Evolutionary conservation across 2,329 filamentous ascomycete genomes (phyloP).

Genomic region (Acrodontium crateriforme): DNA sequence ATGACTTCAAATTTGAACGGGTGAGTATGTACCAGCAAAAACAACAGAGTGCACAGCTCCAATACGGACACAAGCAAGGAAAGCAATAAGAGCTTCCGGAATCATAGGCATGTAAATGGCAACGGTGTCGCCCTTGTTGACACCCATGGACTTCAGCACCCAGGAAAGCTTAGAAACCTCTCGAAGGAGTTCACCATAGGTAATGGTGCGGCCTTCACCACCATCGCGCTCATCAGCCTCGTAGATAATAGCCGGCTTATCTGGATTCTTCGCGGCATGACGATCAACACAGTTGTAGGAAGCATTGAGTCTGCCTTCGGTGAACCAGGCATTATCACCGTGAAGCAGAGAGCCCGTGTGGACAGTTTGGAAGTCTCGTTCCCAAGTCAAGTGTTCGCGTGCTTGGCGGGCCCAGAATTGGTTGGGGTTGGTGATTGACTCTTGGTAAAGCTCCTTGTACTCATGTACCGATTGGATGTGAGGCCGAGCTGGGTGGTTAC

Average conservation of each 20-base stretch:
- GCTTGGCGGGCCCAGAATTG: conserved; percentile 83
- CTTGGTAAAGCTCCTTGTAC: conserved; percentile 52
- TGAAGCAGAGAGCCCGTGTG: conserved; percentile 59
- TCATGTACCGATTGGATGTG: conserved; percentile 47
- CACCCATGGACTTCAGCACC: conserved; percentile 86
- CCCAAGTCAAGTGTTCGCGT: conserved; percentile 80
- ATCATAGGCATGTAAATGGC: conserved; percentile 99
- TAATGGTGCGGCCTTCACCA: conserved; percentile 72
- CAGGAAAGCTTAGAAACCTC: conserved; percentile 81
- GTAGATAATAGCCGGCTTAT: conserved; percentile 95
- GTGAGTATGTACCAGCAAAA: conserved; percentile 88
- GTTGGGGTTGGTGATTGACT: conserved; percentile 81
- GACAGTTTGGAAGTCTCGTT: conserved; percentile 82
- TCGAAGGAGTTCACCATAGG: conserved; percentile 82
- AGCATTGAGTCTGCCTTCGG: conserved; percentile 86
- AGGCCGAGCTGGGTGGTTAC: conserved; percentile 47
- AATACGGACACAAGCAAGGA: conserved; percentile 83
- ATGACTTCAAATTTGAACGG: too few relatives aligned
- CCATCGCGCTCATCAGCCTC: conserved; percentile 81
- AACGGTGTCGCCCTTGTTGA: conserved; percentile 93
- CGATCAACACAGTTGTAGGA: conserved; percentile 96
- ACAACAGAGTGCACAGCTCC: conserved; percentile 95
- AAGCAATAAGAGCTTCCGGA: conserved; percentile 81
- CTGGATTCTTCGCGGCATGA: conserved; percentile 85
- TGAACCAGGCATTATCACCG: conserved; percentile 88